A percentile compares a stretch with the other conserved stretches of the same genome.
phyloP scores from a whole-genome alignment of 257 asterid species.

The Osmanthus fragrans region DNA sequence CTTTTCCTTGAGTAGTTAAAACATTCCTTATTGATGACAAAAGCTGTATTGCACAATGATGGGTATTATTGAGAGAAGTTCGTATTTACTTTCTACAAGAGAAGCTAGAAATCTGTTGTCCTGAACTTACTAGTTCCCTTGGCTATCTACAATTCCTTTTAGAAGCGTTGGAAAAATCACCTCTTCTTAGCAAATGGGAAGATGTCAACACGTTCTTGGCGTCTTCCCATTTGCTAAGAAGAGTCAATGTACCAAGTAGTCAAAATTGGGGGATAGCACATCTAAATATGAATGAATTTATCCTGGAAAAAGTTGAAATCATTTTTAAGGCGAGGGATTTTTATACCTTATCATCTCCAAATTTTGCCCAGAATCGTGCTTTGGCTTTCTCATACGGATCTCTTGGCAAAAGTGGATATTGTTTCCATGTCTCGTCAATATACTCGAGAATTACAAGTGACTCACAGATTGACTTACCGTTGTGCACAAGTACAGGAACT shows the following conservation, averaged over 20 bases:
- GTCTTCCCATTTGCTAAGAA: neutral
- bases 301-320: too few relatives aligned
- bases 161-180: too few relatives aligned
- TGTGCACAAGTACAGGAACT: constrained; percentile 69
- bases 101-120: neutral
- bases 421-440: constrained; percentile 69
- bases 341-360: constrained; percentile 63
- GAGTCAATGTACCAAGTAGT: too few relatives aligned
- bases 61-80: too few relatives aligned
- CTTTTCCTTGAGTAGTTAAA: constrained; percentile 40
- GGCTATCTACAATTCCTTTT: too few relatives aligned
- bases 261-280: too few relatives aligned
- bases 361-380: constrained; percentile 75
- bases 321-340: neutral
- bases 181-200: too few relatives aligned
- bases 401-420: constrained; percentile 54
- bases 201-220: neutral
- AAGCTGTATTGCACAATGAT: constrained; percentile 33
- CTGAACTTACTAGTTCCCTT: neutral
- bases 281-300: neutral
- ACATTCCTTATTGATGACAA: constrained; percentile 38
- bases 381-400: constrained; percentile 64
- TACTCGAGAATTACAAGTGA: constrained; percentile 78
- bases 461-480: constrained; percentile 63
- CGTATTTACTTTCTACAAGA: too few relatives aligned